phyloP scores from a whole-genome alignment of 257 asterid genomes.

The Coffea canephora region DNA sequence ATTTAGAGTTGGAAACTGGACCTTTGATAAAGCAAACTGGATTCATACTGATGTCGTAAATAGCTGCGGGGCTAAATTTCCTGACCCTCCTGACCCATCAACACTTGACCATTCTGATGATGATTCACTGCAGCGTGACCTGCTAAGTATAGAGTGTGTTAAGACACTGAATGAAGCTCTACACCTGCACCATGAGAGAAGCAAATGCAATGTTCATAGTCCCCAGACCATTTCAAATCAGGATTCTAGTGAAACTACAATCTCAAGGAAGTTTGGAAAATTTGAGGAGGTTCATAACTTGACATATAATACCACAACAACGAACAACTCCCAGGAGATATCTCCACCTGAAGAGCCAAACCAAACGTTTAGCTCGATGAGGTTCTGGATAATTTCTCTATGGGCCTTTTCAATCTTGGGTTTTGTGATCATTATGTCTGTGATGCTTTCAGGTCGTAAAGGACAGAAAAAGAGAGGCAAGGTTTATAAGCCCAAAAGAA shows the following conservation, averaged over 20 bases:
- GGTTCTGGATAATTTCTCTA: constrained; percentile 59
- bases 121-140: constrained; percentile 59
- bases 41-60: constrained; percentile 62
- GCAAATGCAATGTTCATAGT: constrained; percentile 52
- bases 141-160: constrained; percentile 84
- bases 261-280: constrained; percentile 34
- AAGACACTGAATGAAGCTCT: constrained; percentile 74
- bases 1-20: constrained; percentile 79
- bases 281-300: constrained; percentile 17
- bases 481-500: constrained; percentile 48
- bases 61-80: constrained; percentile 82
- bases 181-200: constrained; percentile 46
- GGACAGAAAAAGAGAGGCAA: constrained; percentile 61
- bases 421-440: constrained; percentile 47
- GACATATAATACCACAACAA: constrained; percentile 21
- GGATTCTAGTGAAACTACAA: constrained; percentile 28
- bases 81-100: constrained; percentile 70
- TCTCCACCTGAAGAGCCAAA: constrained; percentile 46
- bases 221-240: constrained; percentile 27
- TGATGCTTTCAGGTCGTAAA: constrained; percentile 51
- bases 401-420: constrained; percentile 66
- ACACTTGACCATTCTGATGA: constrained; percentile 55
- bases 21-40: constrained; percentile 93
- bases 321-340: constrained; percentile 34
- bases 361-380: constrained; percentile 60